Evolutionary conservation across 768 basidiomycete species (phyloP).

Genomic region (Hericium rajendrae): DNA sequence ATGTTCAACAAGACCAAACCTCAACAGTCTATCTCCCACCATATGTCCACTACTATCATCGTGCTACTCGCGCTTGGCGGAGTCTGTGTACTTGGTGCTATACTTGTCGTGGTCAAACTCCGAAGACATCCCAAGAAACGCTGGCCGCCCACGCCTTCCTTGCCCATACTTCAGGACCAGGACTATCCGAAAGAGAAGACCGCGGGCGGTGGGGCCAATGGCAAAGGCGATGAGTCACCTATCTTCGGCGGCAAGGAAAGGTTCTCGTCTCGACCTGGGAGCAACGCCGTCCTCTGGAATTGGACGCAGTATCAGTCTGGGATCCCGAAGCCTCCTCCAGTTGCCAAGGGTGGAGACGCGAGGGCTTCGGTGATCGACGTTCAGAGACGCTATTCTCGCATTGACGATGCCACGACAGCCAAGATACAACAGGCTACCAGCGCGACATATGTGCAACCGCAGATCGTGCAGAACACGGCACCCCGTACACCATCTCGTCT

Average conservation of each 20-base stretch:
- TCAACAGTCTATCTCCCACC: conserved; percentile 18
- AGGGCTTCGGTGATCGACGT: not conserved
- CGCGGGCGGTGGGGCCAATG: not conserved
- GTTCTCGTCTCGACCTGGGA: conserved; percentile 32
- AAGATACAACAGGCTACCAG: conserved; percentile 1
- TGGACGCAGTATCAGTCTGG: conserved; percentile 26
- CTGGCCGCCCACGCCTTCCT: conserved; percentile 57
- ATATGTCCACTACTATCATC: conserved; percentile 39
- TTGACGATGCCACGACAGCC: not conserved
- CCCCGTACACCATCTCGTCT: conserved; percentile 8
- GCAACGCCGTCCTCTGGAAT: conserved; percentile 39
- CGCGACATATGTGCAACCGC: conserved; percentile 1
- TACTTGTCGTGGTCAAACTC: conserved; percentile 38
- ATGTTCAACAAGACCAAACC: not conserved
- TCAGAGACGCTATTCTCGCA: conserved; percentile 6
- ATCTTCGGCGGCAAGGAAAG: conserved; percentile 72
- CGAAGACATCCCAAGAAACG: conserved; percentile 41
- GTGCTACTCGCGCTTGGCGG: conserved; percentile 45
- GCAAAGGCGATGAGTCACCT: conserved; percentile 44
- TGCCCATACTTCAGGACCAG: conserved; percentile 59
- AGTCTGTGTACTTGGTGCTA: conserved; percentile 36
- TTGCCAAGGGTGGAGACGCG: not conserved
- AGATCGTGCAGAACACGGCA: not conserved
- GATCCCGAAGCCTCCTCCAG: conserved; percentile 6
- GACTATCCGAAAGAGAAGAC: conserved; percentile 37